Evolutionary conservation across 2,329 filamentous ascomycete species (phyloP), one percentile per base, ranked within the genome.

Genomic region (Colletotrichum costaricense): DNA sequence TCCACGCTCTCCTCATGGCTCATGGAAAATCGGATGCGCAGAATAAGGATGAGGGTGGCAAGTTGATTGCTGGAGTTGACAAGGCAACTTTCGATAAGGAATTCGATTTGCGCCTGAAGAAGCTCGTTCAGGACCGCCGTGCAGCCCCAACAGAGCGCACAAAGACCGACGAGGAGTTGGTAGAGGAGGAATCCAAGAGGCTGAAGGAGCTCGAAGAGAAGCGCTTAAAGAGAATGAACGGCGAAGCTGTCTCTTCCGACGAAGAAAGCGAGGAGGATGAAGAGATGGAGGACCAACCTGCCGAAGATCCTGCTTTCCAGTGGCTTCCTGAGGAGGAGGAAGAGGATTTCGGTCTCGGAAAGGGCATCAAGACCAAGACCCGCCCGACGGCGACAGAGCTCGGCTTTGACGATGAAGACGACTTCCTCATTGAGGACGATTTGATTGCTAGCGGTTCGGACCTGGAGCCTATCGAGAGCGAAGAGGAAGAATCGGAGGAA

Each of bases 391-490:
- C 88, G 4, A 86, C 88, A 12, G 88, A 93, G 71, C 82, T 95
- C 22, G 94, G 92, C 6, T 92, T 97, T 42, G 95, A 98, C 76
- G 96, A 98, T 77, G 96, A 98, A 80, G 96, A 98, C 78, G 95
- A 98, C 77, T 98, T 98, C 78, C 81, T 96, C 30, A 92, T 98
- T 74, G 96, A 98, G 72, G 94, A 97, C 75, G 93, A 97, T 79
- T 88, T 98, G 19, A 89, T 98, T 42, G 95, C 95, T 14, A 95
- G 92, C 76, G 94, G 92, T 49, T 96, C 94, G 6, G 91, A 93
- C 52, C 78, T 91, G n/a, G 90, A 93, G 33, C 84, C 87, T 5
- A 83, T 88, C 22, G 87, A 87, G 8, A 88, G 87, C 49, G 88
- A 89, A 54, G 87, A 88, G 28, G 86, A 87, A 12, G 88, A 88